Evolutionary conservation across 148 eudicot genomes (phyloP), one percentile per base, ranked within the genome.

Genomic region (Heliosperma pusillum): DNA sequence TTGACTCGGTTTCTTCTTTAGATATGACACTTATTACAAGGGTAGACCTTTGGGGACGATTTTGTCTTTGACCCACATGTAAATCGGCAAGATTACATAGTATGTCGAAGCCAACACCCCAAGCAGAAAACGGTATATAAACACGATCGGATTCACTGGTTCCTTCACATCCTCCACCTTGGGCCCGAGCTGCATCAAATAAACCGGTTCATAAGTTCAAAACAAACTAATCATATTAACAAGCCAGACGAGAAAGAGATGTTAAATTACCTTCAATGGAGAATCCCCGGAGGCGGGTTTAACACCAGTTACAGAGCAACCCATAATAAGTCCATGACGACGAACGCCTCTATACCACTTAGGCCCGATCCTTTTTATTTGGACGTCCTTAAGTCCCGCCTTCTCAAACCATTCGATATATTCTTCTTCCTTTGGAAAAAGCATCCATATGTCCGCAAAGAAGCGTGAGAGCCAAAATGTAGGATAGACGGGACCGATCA

Each of bases 381-480:
- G 88, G 71, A 92, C 97, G 80, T 95, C 88, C 58, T 87, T 87
- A 69, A 94, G 91, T 70, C 98, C 98, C 4, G 97, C 97, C 72
- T 91, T 94, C 74, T 80, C 29, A 75, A 91, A 95, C 97, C 97
- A 95, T 27, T 89, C 92, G 62, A 95, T 90, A 77, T 95, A 92
- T 78, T 94, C 98, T 81, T 92, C 97, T 79, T 94, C 97, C 74
- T 87, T 94, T 2, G 97, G 98, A 77, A 94, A 94, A 78, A 94
- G 96, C 98, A 94, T 94, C 97, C 97, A 94, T 60, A 89, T 83
- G 78, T 94, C 98, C 9, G 98, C 97, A 80, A 94, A 94, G 79
- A 94, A 90, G 25, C 92, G 93, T 69, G 98, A 94, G 50, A 94
- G 82, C 96, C 96, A 90, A 81, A 88, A 90, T 13, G 97, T 90